A percentile compares a stretch with the other conserved stretches of the same genome.
Evolutionary conservation across 208 protist genomes (phyloP).

Genomic region (Leishmania major): DNA sequence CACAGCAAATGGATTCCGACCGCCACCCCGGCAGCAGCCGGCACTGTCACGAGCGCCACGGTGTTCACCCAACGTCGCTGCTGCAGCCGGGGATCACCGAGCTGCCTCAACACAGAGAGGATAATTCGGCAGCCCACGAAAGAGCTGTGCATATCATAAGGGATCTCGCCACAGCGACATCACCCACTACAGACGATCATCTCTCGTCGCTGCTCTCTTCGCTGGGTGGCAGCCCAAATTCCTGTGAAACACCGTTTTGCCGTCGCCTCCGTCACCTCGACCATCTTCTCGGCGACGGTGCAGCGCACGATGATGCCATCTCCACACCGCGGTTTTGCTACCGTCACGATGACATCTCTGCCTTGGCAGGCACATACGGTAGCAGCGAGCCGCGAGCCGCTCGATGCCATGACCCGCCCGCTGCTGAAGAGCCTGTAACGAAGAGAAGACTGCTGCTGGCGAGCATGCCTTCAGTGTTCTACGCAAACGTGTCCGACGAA

Average conservation of each 20-base stretch:
- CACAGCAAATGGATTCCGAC: neutral
- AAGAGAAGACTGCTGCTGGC: neutral
- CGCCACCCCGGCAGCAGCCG: neutral
- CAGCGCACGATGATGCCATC: neutral
- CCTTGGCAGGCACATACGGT: neutral
- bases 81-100: neutral
- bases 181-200: neutral
- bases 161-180: neutral
- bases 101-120: neutral
- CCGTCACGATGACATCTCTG: neutral
- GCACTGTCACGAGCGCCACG: neutral
- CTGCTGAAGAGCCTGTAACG: neutral
- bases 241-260: neutral
- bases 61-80: neutral
- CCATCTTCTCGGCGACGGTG: neutral
- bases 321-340: neutral
- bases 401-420: neutral
- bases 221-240: neutral
- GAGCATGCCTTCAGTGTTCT: neutral
- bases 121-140: neutral
- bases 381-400: neutral
- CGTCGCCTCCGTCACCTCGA: conserved; percentile 3
- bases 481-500: neutral
- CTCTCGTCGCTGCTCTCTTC: conserved; percentile 4
- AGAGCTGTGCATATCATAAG: neutral